These are phyloP conservation scores for Spergularia azorica DNA, from an alignment of 179 eudicot species.

Conservation along the genomic window DNA sequence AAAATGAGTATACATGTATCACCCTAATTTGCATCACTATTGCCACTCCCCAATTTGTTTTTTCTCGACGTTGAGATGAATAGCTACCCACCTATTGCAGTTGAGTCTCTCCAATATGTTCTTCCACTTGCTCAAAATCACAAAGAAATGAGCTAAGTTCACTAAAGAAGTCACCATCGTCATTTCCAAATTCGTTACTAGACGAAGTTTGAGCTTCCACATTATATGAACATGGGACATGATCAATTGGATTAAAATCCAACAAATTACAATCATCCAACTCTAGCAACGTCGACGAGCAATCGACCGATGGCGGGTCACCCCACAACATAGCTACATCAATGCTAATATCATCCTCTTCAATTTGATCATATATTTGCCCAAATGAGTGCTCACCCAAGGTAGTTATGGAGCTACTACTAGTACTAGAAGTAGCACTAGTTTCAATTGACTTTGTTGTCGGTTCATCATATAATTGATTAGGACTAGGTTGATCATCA, in stretches of 20 bases:
- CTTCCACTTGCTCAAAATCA: constrained; percentile 35
- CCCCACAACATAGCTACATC: constrained; percentile 22
- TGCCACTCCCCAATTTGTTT: neutral
- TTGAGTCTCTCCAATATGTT: neutral
- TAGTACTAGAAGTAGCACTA: constrained; percentile 9
- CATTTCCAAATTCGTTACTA: constrained; percentile 19
- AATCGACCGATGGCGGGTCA: neutral
- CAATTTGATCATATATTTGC: constrained; percentile 20
- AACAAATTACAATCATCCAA: constrained; percentile 20
- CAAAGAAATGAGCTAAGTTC: constrained; percentile 36
- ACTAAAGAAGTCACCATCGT: constrained; percentile 30
- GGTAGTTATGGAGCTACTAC: constrained; percentile 17
- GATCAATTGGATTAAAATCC: neutral
- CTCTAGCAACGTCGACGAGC: constrained; percentile 20
- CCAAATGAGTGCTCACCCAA: constrained; percentile 12
- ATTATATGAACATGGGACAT: neutral
- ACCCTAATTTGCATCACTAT: too few relatives aligned
- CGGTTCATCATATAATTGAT: neutral
- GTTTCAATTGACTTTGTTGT: neutral
- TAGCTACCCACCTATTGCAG: too few relatives aligned
- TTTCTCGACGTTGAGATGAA: too few relatives aligned
- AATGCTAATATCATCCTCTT: constrained; percentile 22
- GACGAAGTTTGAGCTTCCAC: constrained; percentile 20
- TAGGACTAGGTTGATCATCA: constrained; percentile 15
- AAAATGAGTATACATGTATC: too few relatives aligned